These are phyloP conservation scores for Santalum album DNA, from an alignment of 164 flowering plant genomes.

Conservation along the genomic window DNA sequence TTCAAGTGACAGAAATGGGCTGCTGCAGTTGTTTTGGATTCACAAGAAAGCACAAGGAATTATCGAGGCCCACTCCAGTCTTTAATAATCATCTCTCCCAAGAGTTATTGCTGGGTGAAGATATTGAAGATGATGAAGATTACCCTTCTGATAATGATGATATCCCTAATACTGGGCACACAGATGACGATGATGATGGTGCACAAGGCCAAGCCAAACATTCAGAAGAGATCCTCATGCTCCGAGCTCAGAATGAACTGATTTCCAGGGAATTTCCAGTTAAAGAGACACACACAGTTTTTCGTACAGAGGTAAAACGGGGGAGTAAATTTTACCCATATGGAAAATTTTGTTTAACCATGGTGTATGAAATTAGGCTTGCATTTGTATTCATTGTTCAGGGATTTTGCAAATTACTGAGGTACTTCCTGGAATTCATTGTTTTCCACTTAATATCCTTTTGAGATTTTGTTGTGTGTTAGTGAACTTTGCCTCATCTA, in stretches of 20 bases:
- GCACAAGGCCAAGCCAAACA: constrained; percentile 29
- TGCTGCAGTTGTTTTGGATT: constrained; percentile 80
- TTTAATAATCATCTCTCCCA: constrained; percentile 24
- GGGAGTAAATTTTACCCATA: not conserved
- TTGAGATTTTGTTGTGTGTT: too few species aligned
- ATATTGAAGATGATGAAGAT: constrained; percentile 31
- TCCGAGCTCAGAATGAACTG: constrained; percentile 49
- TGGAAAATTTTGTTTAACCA: not conserved
- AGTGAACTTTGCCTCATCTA: too few species aligned
- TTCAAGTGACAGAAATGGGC: constrained; percentile 43
- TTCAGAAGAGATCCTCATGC: constrained; percentile 60
- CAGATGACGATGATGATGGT: constrained; percentile 42
- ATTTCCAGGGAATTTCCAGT: constrained; percentile 83
- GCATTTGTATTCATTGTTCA: too few species aligned
- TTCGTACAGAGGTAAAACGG: constrained; percentile 66
- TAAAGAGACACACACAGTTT: constrained; percentile 58
- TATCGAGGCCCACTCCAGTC: constrained; percentile 11
- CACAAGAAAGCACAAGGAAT: constrained; percentile 27
- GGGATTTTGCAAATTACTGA: too few species aligned
- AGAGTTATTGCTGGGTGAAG: constrained; percentile 42
- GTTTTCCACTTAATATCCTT: too few species aligned
- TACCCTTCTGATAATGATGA: constrained; percentile 34
- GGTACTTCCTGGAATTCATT: too few species aligned
- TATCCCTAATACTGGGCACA: constrained; percentile 21
- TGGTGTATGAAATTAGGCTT: not conserved